Evolutionary conservation across 441 rosid species (phyloP), one percentile per base, ranked within the genome.

Genomic region (Isatis lusitanica): DNA sequence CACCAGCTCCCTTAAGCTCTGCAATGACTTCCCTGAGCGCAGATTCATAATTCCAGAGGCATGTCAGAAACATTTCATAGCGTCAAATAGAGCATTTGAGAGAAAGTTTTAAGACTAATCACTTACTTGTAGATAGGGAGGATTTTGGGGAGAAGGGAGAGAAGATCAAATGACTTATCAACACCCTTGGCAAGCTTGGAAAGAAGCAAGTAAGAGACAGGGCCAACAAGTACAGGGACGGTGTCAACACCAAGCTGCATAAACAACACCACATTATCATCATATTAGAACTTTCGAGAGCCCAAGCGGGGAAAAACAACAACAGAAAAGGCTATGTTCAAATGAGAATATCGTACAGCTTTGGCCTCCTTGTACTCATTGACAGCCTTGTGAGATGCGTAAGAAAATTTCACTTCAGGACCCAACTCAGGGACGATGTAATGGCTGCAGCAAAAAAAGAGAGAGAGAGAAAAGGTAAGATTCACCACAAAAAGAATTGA

Each of bases 1-100:
- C 98, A 80, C 98, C 97, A 80, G 98, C 97, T 40, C 81, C 98
- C 81, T 94, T 92, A 55, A 94, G 97, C 83, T 94, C 99, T n/a
- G 82, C 59, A 38, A 94, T 71, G 59, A 92, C 98, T 79, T 94
- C 97, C 92, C 98, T 94, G 78, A 47, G 61, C 6, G 59, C 52
- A 68, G 44, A 62, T 58, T 71, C 57, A 69, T 58, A 39, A 68
- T 70, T 4, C 9, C 12, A 28, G 57, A 17, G n/a, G 43, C 31
- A 74, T 40, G 75, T 82, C 72, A 78, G 76, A 66, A 50, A 59
- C 17, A 28, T 59, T 51, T 21, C 30, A 62, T 12, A 15, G 39
- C 26, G 4, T 60, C 56, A 64, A 11, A 55, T n/a, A 9, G 12
- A 55, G 40, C 40, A 31, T 1, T 31, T 56, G 13, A 33, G 39